phyloP scores from a whole-genome alignment of 176 grass and related monocot species.

The Raddia distichophylla region DNA sequence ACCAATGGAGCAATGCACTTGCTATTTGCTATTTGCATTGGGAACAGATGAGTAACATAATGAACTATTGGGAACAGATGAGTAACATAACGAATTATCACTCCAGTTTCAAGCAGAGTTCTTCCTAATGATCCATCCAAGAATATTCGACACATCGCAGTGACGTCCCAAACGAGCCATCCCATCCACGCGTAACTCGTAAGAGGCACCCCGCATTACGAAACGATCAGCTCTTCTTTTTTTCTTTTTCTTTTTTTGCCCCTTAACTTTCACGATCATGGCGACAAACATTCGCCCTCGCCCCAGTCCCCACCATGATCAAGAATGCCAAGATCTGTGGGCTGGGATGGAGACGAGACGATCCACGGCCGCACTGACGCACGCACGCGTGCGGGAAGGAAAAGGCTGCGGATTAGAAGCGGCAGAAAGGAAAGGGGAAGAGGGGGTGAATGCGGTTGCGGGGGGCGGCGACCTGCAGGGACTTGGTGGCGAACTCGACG shows the following conservation, averaged over 20 bases:
- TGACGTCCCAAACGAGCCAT: not conserved
- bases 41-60: not conserved
- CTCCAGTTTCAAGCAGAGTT: not conserved
- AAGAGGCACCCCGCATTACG: not conserved
- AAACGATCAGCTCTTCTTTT: not conserved
- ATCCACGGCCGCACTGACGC: not conserved
- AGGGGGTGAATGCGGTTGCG: not conserved
- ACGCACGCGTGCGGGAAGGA: not conserved
- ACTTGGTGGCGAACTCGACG: slow-evolving; percentile 87
- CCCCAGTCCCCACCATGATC: slow-evolving; percentile 12
- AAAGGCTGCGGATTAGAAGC: not conserved
- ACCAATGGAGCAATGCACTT: slow-evolving; percentile 18
- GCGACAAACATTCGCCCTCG: slow-evolving; percentile 24
- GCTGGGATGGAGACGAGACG: slow-evolving; percentile 18
- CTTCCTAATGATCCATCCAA: not conserved
- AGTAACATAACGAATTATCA: too few species aligned
- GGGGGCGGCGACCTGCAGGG: slow-evolving; percentile 56
- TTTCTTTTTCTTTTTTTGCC: too few species aligned
- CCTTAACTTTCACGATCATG: not conserved
- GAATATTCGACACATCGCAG: not conserved
- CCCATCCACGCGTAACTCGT: not conserved
- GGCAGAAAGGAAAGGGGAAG: not conserved
- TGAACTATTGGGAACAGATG: not conserved
- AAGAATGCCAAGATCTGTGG: slow-evolving; percentile 32
- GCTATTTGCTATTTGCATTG: not conserved